A percentile compares a stretch with the other conserved stretches of the same genome.
phyloP scores from a whole-genome alignment of 192 early-diverging fungal species.

The Phlyctochytrium planicorne region DNA sequence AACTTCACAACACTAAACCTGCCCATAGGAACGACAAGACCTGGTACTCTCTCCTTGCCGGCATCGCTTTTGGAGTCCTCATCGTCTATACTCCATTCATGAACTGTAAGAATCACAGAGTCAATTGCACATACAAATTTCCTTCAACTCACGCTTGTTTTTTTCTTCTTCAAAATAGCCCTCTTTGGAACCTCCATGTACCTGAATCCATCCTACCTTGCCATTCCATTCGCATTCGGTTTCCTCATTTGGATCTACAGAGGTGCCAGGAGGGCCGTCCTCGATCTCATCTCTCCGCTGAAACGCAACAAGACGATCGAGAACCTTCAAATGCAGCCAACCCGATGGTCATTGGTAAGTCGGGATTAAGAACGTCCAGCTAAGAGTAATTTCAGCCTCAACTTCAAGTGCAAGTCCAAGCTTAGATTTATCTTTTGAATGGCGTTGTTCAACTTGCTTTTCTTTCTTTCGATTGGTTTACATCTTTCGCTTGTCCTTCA shows the following conservation, averaged over 20 bases:
- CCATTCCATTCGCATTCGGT: slow-evolving; percentile 79
- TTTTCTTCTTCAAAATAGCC: slow-evolving; percentile 36
- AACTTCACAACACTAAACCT: background rate
- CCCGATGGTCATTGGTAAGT: slow-evolving; percentile 45
- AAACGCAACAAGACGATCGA: background rate
- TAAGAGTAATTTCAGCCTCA: too few species aligned
- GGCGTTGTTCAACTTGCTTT: too few species aligned
- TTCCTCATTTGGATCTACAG: slow-evolving; percentile 23
- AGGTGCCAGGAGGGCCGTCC: slow-evolving; percentile 4
- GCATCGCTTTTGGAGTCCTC: slow-evolving; percentile 48
- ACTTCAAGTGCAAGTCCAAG: too few species aligned
- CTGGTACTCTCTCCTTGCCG: slow-evolving; percentile 50
- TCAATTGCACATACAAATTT: slow-evolving; percentile 2
- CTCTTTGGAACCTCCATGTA: slow-evolving; percentile 72
- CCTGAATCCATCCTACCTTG: slow-evolving; percentile 68
- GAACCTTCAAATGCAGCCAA: slow-evolving; percentile 71
- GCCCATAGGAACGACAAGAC: slow-evolving; percentile 33
- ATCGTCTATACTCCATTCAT: slow-evolving; percentile 53
- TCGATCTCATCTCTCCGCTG: background rate
- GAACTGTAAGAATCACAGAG: slow-evolving; percentile 41
- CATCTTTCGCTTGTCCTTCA: too few species aligned
- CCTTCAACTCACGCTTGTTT: slow-evolving; percentile 3
- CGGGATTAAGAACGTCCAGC: too few species aligned
- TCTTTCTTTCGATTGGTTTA: too few species aligned
- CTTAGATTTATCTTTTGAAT: too few species aligned